Evolutionary conservation across 2,329 filamentous ascomycete genomes (phyloP).

Genomic region (Trichoderma sp.): DNA sequence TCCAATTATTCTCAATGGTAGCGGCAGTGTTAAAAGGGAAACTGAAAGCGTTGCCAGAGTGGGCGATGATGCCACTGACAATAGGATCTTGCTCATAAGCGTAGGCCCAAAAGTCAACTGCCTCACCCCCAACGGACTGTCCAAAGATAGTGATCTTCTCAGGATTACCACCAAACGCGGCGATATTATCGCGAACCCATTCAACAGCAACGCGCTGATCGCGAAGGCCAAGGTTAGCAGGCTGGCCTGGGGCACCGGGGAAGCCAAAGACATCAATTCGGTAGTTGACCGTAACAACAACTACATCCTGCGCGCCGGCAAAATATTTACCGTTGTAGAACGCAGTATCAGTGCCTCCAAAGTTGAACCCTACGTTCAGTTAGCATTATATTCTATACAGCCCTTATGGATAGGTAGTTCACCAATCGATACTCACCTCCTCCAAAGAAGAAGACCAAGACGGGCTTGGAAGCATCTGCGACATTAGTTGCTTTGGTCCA

Average conservation of each 20-base stretch:
- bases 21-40: background rate
- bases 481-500: background rate
- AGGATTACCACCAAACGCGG: background rate
- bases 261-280: background rate
- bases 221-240: background rate
- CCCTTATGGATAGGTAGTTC: background rate
- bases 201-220: background rate
- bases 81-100: background rate
- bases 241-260: background rate
- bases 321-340: background rate
- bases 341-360: background rate
- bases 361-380: background rate
- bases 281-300: background rate
- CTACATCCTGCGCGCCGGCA: background rate
- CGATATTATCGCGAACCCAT: background rate
- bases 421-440: background rate
- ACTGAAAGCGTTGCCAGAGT: background rate
- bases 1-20: background rate
- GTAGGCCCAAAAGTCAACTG: background rate
- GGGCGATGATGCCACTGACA: background rate
- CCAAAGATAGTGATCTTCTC: background rate
- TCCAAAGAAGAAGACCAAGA: background rate
- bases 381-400: background rate
- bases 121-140: background rate
- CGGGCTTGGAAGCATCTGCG: background rate